A percentile compares a stretch with the other conserved stretches of the same genome.
Conservation (phyloP, 2,329 filamentous ascomycete species). For the Seiridium cupressi region DNA sequence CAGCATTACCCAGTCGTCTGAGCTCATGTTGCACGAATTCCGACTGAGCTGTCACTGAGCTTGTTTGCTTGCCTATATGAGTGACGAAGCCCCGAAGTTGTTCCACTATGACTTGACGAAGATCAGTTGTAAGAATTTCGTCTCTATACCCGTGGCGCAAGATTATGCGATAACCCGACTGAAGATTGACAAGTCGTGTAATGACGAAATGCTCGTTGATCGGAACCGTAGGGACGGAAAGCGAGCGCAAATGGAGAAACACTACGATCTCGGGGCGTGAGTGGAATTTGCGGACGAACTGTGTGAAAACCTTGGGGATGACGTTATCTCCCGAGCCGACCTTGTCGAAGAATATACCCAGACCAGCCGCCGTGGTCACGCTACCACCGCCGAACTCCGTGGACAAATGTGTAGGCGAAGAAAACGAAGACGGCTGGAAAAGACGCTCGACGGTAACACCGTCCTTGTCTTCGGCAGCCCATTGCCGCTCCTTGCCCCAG, state of each 20-base stretch:
- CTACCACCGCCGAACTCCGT: constrained; percentile 32
- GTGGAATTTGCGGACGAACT: constrained; percentile 68
- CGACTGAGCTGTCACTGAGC: constrained; percentile 11
- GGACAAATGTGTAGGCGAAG: constrained; percentile 27
- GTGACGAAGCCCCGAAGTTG: constrained; percentile 52
- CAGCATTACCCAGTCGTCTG: constrained; percentile 32
- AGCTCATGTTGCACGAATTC: background rate
- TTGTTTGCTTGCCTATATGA: constrained; percentile 30
- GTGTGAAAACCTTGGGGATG: constrained; percentile 60
- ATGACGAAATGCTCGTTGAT: constrained; percentile 42
- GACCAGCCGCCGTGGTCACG: constrained; percentile 46
- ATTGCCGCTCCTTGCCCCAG: constrained; percentile 75
- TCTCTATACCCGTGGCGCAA: constrained; percentile 70
- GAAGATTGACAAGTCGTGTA: constrained; percentile 21
- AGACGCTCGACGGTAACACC: background rate
- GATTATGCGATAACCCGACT: constrained; percentile 63
- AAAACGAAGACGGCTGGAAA: background rate
- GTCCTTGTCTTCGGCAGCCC: constrained; percentile 54
- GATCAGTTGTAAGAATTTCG: constrained; percentile 59
- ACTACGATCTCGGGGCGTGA: constrained; percentile 63
- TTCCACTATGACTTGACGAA: constrained; percentile 51
- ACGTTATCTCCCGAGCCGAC: constrained; percentile 50
- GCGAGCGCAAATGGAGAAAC: constrained; percentile 67
- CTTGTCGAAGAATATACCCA: constrained; percentile 75
- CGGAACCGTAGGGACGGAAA: constrained; percentile 53